Evolutionary conservation across 1,284 basidiomycete species (phyloP).

Genomic region (Ganoderma meredithae): DNA sequence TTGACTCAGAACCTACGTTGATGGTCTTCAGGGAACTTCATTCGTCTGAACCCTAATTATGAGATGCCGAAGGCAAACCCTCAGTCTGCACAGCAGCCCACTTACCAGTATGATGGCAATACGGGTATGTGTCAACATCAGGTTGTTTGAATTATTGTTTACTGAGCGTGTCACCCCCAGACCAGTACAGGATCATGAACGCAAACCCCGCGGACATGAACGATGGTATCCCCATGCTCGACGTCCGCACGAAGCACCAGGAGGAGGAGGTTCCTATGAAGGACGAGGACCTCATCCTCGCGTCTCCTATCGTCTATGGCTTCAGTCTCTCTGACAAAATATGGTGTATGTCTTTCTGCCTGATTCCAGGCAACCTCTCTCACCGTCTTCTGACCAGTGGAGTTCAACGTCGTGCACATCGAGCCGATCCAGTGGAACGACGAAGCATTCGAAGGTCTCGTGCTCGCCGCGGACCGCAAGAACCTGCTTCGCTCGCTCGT

Average conservation of each 20-base stretch:
- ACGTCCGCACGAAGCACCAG: conserved; percentile 13
- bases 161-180: background rate
- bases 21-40: conserved; percentile 49
- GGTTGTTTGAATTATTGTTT: background rate
- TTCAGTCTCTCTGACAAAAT: conserved; percentile 66
- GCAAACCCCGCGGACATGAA: background rate
- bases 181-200: background rate
- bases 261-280: conserved; percentile 18
- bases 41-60: conserved; percentile 56
- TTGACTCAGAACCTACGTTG: too few relatives aligned
- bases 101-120: background rate
- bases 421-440: conserved; percentile 61
- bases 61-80: conserved; percentile 43
- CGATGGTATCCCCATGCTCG: conserved; percentile 22
- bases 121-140: background rate
- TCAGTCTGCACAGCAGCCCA: background rate
- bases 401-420: conserved; percentile 61
- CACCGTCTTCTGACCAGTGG: conserved; percentile 45
- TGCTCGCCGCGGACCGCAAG: conserved; percentile 60
- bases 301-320: conserved; percentile 62
- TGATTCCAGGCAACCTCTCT: background rate
- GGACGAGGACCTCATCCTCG: conserved; percentile 54
- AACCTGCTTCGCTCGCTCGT: conserved; percentile 62
- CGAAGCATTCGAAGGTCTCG: conserved; percentile 63
- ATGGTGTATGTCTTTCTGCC: conserved; percentile 54